Evolutionary conservation across 306 rosid genomes (phyloP), one percentile per base, ranked within the genome.

Genomic region (Pterocarpus macrocarpus): DNA sequence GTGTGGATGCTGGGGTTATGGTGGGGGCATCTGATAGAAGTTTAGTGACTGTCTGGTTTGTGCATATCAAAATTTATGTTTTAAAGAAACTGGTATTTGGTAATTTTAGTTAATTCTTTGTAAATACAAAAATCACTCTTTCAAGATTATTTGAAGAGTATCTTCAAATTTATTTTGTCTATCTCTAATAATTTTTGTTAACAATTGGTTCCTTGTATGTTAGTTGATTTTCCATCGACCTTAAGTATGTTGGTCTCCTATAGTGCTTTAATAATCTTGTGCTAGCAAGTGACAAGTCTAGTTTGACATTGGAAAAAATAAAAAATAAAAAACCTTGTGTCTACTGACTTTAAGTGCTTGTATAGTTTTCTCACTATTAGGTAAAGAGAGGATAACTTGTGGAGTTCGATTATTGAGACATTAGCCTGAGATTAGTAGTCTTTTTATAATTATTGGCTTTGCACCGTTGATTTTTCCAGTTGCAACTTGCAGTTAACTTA

Each of bases 191-290:
- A 36, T 62, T n/a, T 64, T 55, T 43, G 35, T 68, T 64, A 45
- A 30, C 66, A 47, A 49, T 73, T 79, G 57, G 33, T 41, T 78
- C 58, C 52, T 63, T 36, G 30, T 57, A 57, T 57, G 33, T 83
- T 55, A 50, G 35, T 47, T 55, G 70, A 22, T 69, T 76, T 22
- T 62, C 35, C 16, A 44, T 49, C 55, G 53, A 41, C 65, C 44
- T 15, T 39, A 69, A 50, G 69, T 33, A 50, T 34, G 11, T 22
- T 68, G 32, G 32, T 55, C 35, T 69, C 17, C n/a, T 58, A 8
- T 34, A 8, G 33, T 11, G 14, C 39, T 32, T 49, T 44, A 30
- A 5, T 28, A 36, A n/a, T 35, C 52, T 7, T 65, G 28, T 38
- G 22, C 64, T 14, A 52, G 38, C 12, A n/a, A 30, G 38, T 45